Conservation (phyloP, 23 red algal genomes). For the Gracilariopsis chorda region DNA sequence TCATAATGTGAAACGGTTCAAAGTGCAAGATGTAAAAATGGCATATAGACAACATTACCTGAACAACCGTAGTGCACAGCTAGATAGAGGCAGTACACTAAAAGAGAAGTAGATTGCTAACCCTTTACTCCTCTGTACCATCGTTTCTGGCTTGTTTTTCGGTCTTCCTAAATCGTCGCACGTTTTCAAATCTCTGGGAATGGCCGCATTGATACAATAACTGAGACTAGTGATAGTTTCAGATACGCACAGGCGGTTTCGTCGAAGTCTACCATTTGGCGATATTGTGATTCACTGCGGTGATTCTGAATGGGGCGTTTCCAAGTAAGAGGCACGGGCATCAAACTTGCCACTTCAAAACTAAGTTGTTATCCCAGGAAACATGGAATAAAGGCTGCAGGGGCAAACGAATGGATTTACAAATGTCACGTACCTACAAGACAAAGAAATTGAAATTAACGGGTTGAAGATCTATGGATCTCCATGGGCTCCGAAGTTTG, state of each 20-base stretch:
- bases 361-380: constrained; percentile 32
- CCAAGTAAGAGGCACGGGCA: constrained; percentile 23
- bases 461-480: constrained; percentile 62
- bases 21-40: too few species aligned
- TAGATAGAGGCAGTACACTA: too few species aligned
- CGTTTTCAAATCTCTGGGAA: too few species aligned
- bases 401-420: neutral
- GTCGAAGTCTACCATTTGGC: constrained; percentile 22
- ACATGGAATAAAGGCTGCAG: constrained; percentile 34
- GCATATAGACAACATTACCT: too few species aligned
- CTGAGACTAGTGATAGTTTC: constrained; percentile 49
- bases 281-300: constrained; percentile 47
- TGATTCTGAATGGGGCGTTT: constrained; percentile 32
- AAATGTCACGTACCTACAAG: constrained; percentile 35
- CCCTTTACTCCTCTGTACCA: too few species aligned
- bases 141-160: too few species aligned
- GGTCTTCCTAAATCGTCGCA: too few species aligned
- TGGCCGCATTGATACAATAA: constrained; percentile 6
- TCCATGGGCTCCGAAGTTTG: constrained; percentile 61
- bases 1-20: too few species aligned
- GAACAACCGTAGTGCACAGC: too few species aligned
- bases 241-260: constrained; percentile 36
- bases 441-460: neutral
- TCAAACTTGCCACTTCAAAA: constrained; percentile 12
- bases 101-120: too few species aligned